Base-by-base conservation (phyloP, 768 basidiomycete species). In the Tulasnella sp. region DNA sequence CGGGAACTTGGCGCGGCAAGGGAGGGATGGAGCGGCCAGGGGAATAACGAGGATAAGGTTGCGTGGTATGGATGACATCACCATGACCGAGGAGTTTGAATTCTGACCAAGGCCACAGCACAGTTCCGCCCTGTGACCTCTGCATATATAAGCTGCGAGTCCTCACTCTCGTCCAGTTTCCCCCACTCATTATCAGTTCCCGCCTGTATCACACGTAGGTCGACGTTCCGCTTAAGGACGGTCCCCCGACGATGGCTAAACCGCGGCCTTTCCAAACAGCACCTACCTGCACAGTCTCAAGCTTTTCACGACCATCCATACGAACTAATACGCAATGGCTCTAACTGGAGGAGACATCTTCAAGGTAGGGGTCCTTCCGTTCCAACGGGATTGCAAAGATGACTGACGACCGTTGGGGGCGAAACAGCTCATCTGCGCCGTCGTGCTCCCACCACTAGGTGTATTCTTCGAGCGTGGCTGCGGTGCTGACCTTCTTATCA, bases 401-500 rank as follows among this genome's bases (percentile, higher is more conserved):
- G 62, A 68, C 62, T 68, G 62, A 68, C 48, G 38, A 46, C 46
- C 39, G 27, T 62, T 48, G 31, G 36, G 56, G 75, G 27, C 27
- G 38, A 76, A 38, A 42, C 56, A 90, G 90, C 87, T 90, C 85
- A 82, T 91, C 80, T 82, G 91, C 77, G 93, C 93, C 80, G 88
- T 95, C 85, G 82, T 94, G 84, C 82, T 95, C 19, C 94, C 95
- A 14, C 96, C 96, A 80, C 84, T 97, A 2, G 95, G 92, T 78
- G 96, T 97, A 36, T 95, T 96, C 87, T 86, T 97, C 36, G 95
- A 97, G 87, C 89, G 94, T 76, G 96, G 96, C 36, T 96, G 94
- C 84, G 86, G 87, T 46, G 90, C 89, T 31, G 94, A 96, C 84
- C 85, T 97, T 85, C 79, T 87, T 77, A 94, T 96, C 86, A 95